Percentiles rank a stretch among this genome's conserved stretches.
Evolutionary conservation across 768 basidiomycete species (phyloP).

Genomic region (Gloeophyllum trabeum): DNA sequence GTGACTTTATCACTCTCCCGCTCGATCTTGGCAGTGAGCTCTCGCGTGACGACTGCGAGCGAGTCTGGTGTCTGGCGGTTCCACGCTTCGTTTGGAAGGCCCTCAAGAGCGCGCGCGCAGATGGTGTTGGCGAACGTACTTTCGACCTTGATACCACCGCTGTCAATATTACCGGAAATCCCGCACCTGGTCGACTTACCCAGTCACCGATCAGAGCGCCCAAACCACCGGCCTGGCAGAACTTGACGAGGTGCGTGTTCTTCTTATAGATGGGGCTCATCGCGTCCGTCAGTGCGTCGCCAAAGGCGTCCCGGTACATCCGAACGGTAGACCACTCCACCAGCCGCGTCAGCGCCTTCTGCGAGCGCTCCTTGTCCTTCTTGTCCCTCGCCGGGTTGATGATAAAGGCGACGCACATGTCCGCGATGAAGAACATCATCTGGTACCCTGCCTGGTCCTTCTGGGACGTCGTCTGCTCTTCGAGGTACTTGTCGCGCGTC

Average conservation of each 20-base stretch:
- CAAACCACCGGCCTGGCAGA: constrained; percentile 16
- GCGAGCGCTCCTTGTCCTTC: constrained; percentile 8
- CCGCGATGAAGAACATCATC: constrained; percentile 14
- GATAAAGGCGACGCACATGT: constrained; percentile 15
- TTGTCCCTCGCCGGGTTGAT: constrained; percentile 7
- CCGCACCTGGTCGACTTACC: constrained; percentile 10
- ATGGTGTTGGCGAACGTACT: constrained; percentile 6
- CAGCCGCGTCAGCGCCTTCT: constrained; percentile 11
- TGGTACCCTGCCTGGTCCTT: constrained; percentile 14
- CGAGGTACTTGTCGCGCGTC: constrained; percentile 9
- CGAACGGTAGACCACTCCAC: constrained; percentile 13
- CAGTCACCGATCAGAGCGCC: constrained; percentile 16
- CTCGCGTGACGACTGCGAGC: constrained; percentile 11
- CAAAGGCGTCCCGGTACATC: constrained; percentile 10
- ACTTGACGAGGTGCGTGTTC: constrained; percentile 8
- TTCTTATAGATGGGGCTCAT: constrained; percentile 17
- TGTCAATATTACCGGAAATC: too few relatives aligned
- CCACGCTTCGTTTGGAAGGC: constrained; percentile 14
- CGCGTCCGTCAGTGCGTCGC: constrained; percentile 16
- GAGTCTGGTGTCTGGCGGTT: constrained; percentile 14
- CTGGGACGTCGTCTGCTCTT: constrained; percentile 10
- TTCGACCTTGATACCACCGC: not conserved
- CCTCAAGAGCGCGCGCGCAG: constrained; percentile 9
- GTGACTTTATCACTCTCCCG: constrained; percentile 7
- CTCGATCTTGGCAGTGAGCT: constrained; percentile 12